Evolutionary conservation across 179 eudicot species (phyloP).

Genomic region (Pouteria campechiana): DNA sequence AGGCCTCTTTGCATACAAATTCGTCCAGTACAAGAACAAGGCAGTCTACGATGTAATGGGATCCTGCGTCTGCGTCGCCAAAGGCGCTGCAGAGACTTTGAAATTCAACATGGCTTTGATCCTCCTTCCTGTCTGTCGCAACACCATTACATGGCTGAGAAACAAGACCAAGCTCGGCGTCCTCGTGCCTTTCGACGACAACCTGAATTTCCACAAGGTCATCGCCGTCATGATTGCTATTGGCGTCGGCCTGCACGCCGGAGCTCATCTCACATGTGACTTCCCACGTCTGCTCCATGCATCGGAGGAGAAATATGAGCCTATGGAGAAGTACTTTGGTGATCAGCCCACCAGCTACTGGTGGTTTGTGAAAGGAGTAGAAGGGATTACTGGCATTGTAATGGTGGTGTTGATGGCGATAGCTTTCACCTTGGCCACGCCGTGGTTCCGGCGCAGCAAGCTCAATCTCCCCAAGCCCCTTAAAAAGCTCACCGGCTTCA

Average conservation of each 20-base stretch:
- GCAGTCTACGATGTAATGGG: slow-evolving; percentile 38
- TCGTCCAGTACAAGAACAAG: slow-evolving; percentile 19
- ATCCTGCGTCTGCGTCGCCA: slow-evolving; percentile 34
- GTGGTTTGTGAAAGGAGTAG: slow-evolving; percentile 40
- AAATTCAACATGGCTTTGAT: slow-evolving; percentile 51
- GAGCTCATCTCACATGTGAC: slow-evolving; percentile 30
- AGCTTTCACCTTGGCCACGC: slow-evolving; percentile 9
- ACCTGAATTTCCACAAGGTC: slow-evolving; percentile 50
- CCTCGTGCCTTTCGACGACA: slow-evolving; percentile 45
- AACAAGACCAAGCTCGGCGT: slow-evolving; percentile 36
- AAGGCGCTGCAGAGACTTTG: slow-evolving; percentile 47
- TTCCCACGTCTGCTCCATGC: slow-evolving; percentile 35
- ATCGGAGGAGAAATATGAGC: slow-evolving; percentile 8
- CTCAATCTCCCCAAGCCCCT: slow-evolving; percentile 7
- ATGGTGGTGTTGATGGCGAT: slow-evolving; percentile 14
- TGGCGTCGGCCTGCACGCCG: slow-evolving; percentile 36
- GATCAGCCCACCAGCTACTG: slow-evolving; percentile 38
- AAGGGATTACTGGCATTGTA: slow-evolving; percentile 7
- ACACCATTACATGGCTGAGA: slow-evolving; percentile 54
- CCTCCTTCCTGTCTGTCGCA: slow-evolving; percentile 37
- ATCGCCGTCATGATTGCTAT: slow-evolving; percentile 31
- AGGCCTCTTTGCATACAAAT: slow-evolving; percentile 30
- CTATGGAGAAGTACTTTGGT: slow-evolving; percentile 30
- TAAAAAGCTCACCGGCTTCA: slow-evolving; percentile 11
- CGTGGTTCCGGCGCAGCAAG: slow-evolving; percentile 8